Percentiles rank a stretch among this genome's conserved stretches.
These are phyloP conservation scores for Pyricularia sp. DNA, from an alignment of 2,329 filamentous ascomycete genomes.

Conservation along the genomic window DNA sequence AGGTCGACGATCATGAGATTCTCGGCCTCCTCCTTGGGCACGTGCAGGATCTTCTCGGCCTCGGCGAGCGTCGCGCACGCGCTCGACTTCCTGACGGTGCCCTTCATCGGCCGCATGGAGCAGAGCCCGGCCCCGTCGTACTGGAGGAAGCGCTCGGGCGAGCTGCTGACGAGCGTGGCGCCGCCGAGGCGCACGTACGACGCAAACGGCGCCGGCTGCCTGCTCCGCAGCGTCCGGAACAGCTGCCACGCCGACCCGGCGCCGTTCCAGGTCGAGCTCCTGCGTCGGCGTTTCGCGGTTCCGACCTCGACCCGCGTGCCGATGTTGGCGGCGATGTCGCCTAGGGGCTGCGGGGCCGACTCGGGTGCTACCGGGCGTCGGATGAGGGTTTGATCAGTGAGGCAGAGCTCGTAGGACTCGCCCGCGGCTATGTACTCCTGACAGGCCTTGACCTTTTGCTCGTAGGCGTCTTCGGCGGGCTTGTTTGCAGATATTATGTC, in stretches of 20 bases:
- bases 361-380: neutral
- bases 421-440: conserved; percentile 65
- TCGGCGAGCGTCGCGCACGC: conserved; percentile 57
- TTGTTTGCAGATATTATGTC: conserved; percentile 20
- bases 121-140: conserved; percentile 42
- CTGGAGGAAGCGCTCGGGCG: conserved; percentile 80
- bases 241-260: conserved; percentile 51
- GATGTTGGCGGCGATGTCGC: neutral
- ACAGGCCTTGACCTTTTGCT: conserved; percentile 56
- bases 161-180: conserved; percentile 69
- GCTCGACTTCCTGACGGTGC: conserved; percentile 74
- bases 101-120: conserved; percentile 91
- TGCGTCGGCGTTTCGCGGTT: neutral
- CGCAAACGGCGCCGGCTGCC: conserved; percentile 77
- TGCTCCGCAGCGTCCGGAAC: conserved; percentile 58
- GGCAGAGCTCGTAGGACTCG: conserved; percentile 77
- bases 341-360: conserved; percentile 8
- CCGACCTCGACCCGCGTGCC: neutral
- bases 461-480: conserved; percentile 45
- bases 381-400: conserved; percentile 67
- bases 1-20: conserved; percentile 98
- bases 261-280: conserved; percentile 1
- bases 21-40: conserved; percentile 86
- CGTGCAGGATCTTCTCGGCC: conserved; percentile 63
- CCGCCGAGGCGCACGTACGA: conserved; percentile 66